A percentile compares a stretch with the other conserved stretches of the same genome.
phyloP scores from a whole-genome alignment of 2,329 filamentous ascomycete species.

The Fonsecaea erecta region DNA sequence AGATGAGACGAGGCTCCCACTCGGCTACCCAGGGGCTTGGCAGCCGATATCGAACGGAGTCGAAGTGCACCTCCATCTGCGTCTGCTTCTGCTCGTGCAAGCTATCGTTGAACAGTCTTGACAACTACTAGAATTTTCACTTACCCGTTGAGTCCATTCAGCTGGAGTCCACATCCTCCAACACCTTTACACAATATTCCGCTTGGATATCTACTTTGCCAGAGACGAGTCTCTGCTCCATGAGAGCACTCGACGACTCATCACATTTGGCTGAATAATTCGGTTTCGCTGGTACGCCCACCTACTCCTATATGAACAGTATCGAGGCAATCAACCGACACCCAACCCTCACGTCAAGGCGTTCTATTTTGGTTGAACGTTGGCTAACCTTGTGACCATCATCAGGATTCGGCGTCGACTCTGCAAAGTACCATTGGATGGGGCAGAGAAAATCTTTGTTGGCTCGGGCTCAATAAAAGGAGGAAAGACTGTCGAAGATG shows the following conservation, averaged over 20 bases:
- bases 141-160: background rate
- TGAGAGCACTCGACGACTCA: background rate
- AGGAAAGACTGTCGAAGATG: slow-evolving; percentile 28
- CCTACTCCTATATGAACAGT: slow-evolving; percentile 9
- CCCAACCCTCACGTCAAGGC: background rate
- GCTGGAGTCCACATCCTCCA: background rate
- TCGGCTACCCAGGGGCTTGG: slow-evolving; percentile 15
- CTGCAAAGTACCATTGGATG: slow-evolving; percentile 15
- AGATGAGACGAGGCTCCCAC: slow-evolving; percentile 9
- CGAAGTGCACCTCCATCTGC: slow-evolving; percentile 3
- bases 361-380: background rate
- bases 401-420: slow-evolving; percentile 2
- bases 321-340: background rate
- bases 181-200: background rate
- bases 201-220: background rate
- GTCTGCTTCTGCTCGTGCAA: slow-evolving; percentile 4
- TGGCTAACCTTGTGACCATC: background rate
- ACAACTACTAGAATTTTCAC: slow-evolving; percentile 1
- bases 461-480: slow-evolving; percentile 17
- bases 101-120: slow-evolving; percentile 1
- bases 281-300: slow-evolving; percentile 6
- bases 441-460: slow-evolving; percentile 22
- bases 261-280: slow-evolving; percentile 33
- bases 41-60: slow-evolving; percentile 5
- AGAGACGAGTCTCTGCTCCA: background rate